Base-by-base conservation (phyloP, 129 eudicot species). In the Helichrysum umbraculigerum region DNA sequence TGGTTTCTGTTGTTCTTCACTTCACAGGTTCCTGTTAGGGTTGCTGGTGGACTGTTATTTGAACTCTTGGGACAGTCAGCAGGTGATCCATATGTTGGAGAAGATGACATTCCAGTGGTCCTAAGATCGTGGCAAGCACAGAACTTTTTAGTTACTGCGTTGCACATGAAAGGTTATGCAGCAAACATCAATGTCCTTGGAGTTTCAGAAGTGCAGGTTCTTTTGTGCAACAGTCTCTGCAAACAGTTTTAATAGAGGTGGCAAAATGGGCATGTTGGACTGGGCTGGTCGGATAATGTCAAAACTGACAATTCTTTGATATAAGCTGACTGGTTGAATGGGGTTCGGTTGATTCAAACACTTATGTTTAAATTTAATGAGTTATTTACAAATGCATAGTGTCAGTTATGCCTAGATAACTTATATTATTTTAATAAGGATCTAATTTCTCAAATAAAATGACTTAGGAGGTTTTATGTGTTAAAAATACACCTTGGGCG, bases 81-180 rank as follows among this genome's bases (percentile, higher is more conserved):
- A 15, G 92, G 96, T 25, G 96, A 90, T 79, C 96, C 96, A 30
- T 70, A 34, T 83, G 79, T 72, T 50, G 88, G 87, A 64, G 96
- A 89, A 83, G 90, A 90, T 73, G 96, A 90, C 34, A 85, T 90
- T 71, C 96, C 92, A 0, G 85, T 87, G 34, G 96, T 90, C 37
- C 21, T 90, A 39, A 75, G 96, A 29, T 87, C 96, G 11, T 90
- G 92, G 92, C 92, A 90, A 79, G 88, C 92, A 14, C 96, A 87
- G 22, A 90, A 90, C 75, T 90, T 85, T 30, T 44, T 90, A 76
- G 77, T 90, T 39, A 90, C 92, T 57, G 75, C 88, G 19, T 66
- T 90, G 81, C 96, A 87, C 51, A 84, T 85, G 29, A 90, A 90
- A 90, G 96, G 92, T 17, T 81, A 84, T 78, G 79, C 88, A 37